Conservation (phyloP, 345 rosid species). For the Lumnitzera racemosa region DNA sequence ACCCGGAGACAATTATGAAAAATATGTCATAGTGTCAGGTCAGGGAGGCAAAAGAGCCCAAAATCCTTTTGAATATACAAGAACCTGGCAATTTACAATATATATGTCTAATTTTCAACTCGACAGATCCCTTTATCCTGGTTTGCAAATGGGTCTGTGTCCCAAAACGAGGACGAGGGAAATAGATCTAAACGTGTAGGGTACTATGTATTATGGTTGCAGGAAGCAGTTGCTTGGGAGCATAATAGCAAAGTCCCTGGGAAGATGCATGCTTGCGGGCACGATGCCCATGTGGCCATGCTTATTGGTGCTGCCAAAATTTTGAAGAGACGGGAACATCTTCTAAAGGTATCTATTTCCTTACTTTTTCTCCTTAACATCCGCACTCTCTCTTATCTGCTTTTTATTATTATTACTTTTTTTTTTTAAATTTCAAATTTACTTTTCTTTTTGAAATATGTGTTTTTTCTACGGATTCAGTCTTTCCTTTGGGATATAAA, state of each 20-base stretch:
- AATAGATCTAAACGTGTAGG: too few relatives aligned
- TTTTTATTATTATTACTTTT: not conserved
- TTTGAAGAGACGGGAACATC: constrained; percentile 40
- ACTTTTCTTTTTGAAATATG: not conserved
- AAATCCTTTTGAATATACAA: too few relatives aligned
- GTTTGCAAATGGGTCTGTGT: too few relatives aligned
- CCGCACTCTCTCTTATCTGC: not conserved
- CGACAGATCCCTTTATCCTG: too few relatives aligned
- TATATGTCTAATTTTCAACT: too few relatives aligned
- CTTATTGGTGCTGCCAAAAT: constrained; percentile 84
- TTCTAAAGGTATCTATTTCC: constrained; percentile 26
- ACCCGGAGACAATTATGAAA: too few relatives aligned
- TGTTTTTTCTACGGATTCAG: too few relatives aligned
- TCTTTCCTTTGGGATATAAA: too few relatives aligned
- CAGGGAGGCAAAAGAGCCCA: too few relatives aligned
- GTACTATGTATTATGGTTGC: not conserved
- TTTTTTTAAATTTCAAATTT: not conserved
- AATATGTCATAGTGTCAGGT: too few relatives aligned
- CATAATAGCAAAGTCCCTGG: constrained; percentile 71
- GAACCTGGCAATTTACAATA: too few relatives aligned
- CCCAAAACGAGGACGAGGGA: not conserved
- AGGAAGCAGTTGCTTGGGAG: constrained; percentile 91
- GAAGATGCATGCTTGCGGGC: constrained; percentile 95
- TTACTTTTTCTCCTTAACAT: not conserved
- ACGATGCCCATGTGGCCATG: constrained; percentile 90